phyloP scores from a whole-genome alignment of 352 stramenopile genomes.

The Chrysophaeum taylorii region DNA sequence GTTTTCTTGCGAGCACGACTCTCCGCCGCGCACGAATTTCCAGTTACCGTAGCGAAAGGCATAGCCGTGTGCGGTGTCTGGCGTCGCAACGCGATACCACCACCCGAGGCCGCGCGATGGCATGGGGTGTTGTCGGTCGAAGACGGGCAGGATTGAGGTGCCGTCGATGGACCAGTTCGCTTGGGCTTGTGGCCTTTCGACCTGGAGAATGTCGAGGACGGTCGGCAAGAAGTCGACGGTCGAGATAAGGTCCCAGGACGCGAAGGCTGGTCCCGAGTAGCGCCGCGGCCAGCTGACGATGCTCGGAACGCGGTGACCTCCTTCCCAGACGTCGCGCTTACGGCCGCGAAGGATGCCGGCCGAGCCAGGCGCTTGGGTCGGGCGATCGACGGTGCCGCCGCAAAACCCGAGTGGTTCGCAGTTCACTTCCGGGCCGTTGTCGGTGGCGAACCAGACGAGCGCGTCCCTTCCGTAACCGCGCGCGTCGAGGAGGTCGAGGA shows the following conservation, averaged over 20 bases:
- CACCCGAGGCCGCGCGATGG: neutral
- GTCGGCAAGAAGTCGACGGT: slow-evolving; percentile 32
- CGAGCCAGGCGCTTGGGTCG: slow-evolving; percentile 18
- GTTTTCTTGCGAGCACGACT: neutral
- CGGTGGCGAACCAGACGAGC: slow-evolving; percentile 27
- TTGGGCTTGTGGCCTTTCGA: slow-evolving; percentile 23
- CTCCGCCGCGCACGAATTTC: neutral
- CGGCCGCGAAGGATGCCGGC: slow-evolving; percentile 14
- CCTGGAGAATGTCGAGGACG: slow-evolving; percentile 18
- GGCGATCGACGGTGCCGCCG: neutral
- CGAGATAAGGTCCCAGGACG: slow-evolving; percentile 9
- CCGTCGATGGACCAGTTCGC: slow-evolving; percentile 29
- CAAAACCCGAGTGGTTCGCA: slow-evolving; percentile 7
- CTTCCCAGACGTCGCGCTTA: slow-evolving; percentile 19
- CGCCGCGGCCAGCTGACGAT: neutral
- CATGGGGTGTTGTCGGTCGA: neutral
- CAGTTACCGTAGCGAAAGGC: neutral
- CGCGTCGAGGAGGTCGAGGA: slow-evolving; percentile 20
- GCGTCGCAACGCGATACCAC: neutral
- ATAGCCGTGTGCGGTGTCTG: neutral
- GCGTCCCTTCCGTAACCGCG: slow-evolving; percentile 22
- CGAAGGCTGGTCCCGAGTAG: neutral
- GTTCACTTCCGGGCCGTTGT: slow-evolving; percentile 25
- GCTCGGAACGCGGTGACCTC: slow-evolving; percentile 20
- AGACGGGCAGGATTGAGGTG: slow-evolving; percentile 21